phyloP scores from a whole-genome alignment of 805 yeast species.

The Starmerella roubikii region DNA sequence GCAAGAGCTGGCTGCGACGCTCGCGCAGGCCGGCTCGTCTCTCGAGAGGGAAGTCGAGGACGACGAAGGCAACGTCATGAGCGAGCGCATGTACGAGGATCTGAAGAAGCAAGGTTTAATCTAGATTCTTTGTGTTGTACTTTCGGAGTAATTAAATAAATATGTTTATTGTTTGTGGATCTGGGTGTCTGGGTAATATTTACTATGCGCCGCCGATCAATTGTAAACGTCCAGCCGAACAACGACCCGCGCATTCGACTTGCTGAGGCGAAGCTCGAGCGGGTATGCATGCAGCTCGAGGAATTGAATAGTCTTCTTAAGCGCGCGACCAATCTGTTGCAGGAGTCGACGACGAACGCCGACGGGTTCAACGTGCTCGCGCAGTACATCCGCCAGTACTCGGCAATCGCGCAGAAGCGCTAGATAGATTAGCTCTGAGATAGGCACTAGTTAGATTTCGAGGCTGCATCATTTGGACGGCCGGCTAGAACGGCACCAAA shows the following conservation, averaged over 20 bases:
- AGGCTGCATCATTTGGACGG: too few species aligned
- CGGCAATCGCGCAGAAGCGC: too few species aligned
- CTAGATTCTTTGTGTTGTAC: slow-evolving; percentile 20
- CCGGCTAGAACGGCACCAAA: too few species aligned
- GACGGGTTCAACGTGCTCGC: slow-evolving; percentile 1
- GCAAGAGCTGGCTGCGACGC: slow-evolving; percentile 32
- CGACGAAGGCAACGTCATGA: slow-evolving; percentile 84
- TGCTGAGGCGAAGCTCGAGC: background rate
- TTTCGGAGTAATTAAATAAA: too few species aligned
- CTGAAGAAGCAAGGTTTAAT: slow-evolving; percentile 76
- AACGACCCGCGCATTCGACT: background rate
- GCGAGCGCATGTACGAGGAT: slow-evolving; percentile 67
- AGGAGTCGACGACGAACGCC: background rate
- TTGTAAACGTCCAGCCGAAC: background rate
- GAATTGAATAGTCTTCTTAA: background rate
- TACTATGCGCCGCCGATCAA: background rate
- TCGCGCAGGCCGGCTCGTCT: slow-evolving; percentile 44
- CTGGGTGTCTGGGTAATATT: too few species aligned
- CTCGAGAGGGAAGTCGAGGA: slow-evolving; percentile 73
- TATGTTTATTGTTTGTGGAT: too few species aligned
- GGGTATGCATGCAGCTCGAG: background rate
- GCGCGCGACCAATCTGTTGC: background rate
- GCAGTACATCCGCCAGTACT: background rate
- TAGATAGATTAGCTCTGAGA: too few species aligned
- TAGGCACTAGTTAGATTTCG: too few species aligned